Base-by-base conservation (phyloP, 331 rosid genomes). In the Saraca asoca region DNA sequence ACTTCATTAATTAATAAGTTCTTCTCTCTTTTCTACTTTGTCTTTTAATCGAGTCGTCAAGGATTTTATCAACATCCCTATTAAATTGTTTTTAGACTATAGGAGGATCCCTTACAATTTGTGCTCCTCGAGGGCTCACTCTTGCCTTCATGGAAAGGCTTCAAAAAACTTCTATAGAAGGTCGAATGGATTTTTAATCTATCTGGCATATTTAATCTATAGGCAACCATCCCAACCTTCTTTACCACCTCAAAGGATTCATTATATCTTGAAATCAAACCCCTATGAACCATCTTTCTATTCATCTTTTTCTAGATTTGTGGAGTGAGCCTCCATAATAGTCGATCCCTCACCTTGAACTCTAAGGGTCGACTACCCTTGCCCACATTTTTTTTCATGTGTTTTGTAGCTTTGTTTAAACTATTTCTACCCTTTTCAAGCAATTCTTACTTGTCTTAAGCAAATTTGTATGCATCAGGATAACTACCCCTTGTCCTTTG, bases 341-440 rank as follows among this genome's bases (percentile, higher is more conserved):
- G 33, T 14, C 0, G 6, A 0, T 54, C 73, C 5, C 33, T 45
- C 0, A 19, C 33, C 0, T 19, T 0, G 0, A 66, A 66, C 50
- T 52, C 53, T 2, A 52, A 11, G 3, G 51, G 4, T 0, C 46
- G 5, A 11, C 35, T 2, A 0, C 12, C 3, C 5, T 68, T 14
- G 2, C 56, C 53, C 0, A 9, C 33, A 61, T 50, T 60, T 15
- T 61, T 60, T 7, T 57, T 69, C 58, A 71, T 71, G 9, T 45
- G 14, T 3, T 12, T 12, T n/a, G 5, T 0, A 39, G 20, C 66
- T 4, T 68, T 56, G 0, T 9, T 5, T 5, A 56, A 10, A 1
- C 55, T 68, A 1, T 68, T 46, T 0, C 16, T 1, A 3, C 48
- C 48, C 1, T 39, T 14, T 1, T 38, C 43, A 2, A 37, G 10